Base-by-base conservation (phyloP, 768 basidiomycete species). In the Rhizopogon vulgaris region DNA sequence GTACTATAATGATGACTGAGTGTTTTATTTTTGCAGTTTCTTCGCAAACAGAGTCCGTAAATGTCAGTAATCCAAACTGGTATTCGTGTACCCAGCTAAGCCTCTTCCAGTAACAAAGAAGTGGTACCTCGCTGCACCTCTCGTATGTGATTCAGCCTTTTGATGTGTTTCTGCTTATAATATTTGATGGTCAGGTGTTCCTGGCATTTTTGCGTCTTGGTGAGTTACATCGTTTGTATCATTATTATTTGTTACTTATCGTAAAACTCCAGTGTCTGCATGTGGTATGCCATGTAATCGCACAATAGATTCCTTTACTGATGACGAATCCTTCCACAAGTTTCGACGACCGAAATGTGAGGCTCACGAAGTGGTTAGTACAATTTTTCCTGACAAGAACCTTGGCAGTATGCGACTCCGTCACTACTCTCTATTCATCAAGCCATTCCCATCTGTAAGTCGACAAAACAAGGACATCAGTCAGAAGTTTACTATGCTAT, bases 41-140 rank as follows among this genome's bases (percentile, higher is more conserved):
- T 68, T 69, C 34, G 66, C 66, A 2, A 68, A 68, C 56, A 59
- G 66, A 54, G 64, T 68, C 32, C 60, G 68, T n/a, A 66, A 60
- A 64, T 49, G 66, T 68, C 57, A 56, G 66, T 14, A 15, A n/a
- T 41, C 3, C 11, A 42, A 17, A 40, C 18, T 24, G 25, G 4
- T 22, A 4, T 2, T 5, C 14, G 25, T 34, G 8, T 0, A 1
- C 1, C n/a, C 27, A 18, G 1, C 53, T 65, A 27, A 65, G 30
- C 0, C 1, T 2, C 43, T 47, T 30, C 1, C 36, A 68, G 66
- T 68, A 54, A 68, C 64, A 24, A 68, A 68, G 52, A 66, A 34
- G 30, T 69, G 63, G 66, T 69, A 68, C 38, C 39, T 64, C 3
- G 66, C 66, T 0, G 64, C 51, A 2, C 66, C 66, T n/a, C 34